Evolutionary conservation across 1,139 yeast species (phyloP).

Genomic region (Kodamaea alishanica): DNA sequence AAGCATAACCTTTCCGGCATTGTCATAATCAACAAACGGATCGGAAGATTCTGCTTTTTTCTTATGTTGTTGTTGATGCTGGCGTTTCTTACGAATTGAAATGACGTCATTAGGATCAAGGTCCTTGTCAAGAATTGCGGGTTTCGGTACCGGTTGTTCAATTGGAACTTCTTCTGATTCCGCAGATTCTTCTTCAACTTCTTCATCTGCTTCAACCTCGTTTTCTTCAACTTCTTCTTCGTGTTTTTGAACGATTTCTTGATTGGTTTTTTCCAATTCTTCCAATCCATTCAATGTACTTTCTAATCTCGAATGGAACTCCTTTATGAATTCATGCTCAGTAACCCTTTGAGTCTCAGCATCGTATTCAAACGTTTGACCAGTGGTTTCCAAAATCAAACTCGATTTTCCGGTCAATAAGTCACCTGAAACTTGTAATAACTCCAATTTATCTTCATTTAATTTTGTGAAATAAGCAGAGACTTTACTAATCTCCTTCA

Average conservation of each 20-base stretch:
- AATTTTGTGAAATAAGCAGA: conserved; percentile 4
- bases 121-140: conserved; percentile 6
- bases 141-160: conserved; percentile 1
- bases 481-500: conserved; percentile 7
- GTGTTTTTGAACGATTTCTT: conserved; percentile 8
- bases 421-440: conserved; percentile 3
- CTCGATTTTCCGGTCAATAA: conserved; percentile 16
- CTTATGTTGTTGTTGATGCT: conserved; percentile 11
- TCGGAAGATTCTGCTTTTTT: conserved; percentile 13
- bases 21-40: conserved; percentile 43
- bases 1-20: conserved; percentile 46
- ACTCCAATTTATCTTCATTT: conserved; percentile 4
- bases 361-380: conserved; percentile 21
- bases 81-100: conserved; percentile 42
- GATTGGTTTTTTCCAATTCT: conserved; percentile 12
- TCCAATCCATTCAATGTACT: conserved; percentile 18
- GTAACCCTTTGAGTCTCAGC: conserved; percentile 12
- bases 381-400: conserved; percentile 12
- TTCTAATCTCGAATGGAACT: conserved; percentile 16
- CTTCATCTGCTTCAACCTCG: conserved; percentile 7
- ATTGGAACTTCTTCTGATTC: conserved; percentile 6
- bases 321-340: conserved; percentile 19
- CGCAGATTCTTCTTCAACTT: conserved; percentile 7
- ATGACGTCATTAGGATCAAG: conserved; percentile 51
- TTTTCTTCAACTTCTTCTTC: conserved; percentile 7